Conservation (phyloP, 2,329 filamentous ascomycete species). For the Beauveria brongniartii region DNA sequence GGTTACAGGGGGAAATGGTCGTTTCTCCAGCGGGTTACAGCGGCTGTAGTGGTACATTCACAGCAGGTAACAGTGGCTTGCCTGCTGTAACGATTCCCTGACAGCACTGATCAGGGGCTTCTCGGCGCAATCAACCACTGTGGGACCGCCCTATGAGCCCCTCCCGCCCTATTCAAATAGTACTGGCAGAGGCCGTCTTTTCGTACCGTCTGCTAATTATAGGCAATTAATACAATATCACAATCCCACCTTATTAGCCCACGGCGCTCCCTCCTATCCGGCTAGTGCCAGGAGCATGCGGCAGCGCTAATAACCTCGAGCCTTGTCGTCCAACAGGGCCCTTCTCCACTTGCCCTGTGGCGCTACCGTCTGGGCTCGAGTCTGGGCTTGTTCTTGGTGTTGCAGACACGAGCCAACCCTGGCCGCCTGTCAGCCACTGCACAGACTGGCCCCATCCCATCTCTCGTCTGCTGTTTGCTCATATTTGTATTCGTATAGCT, state of each 20-base stretch:
- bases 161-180: too few species aligned
- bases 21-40: not conserved
- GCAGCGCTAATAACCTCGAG: not conserved
- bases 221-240: not conserved
- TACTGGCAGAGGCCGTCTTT: not conserved
- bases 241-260: not conserved
- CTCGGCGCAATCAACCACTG: conserved; percentile 1
- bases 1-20: not conserved
- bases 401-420: not conserved
- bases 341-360: not conserved
- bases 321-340: not conserved
- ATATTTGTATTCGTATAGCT: conserved; percentile 12
- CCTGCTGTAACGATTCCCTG: not conserved
- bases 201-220: not conserved
- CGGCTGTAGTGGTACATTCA: not conserved
- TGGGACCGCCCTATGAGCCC: not conserved
- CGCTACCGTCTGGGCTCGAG: conserved; percentile 8
- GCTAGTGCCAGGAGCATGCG: not conserved
- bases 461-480: conserved; percentile 9
- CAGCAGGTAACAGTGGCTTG: not conserved
- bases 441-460: conserved; percentile 1
- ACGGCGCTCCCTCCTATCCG: not conserved
- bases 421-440: not conserved
- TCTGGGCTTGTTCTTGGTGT: conserved; percentile 10
- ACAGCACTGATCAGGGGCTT: not conserved